Conservation (phyloP, 1,139 yeast species). For the Protomyces lactucae-debilis region DNA sequence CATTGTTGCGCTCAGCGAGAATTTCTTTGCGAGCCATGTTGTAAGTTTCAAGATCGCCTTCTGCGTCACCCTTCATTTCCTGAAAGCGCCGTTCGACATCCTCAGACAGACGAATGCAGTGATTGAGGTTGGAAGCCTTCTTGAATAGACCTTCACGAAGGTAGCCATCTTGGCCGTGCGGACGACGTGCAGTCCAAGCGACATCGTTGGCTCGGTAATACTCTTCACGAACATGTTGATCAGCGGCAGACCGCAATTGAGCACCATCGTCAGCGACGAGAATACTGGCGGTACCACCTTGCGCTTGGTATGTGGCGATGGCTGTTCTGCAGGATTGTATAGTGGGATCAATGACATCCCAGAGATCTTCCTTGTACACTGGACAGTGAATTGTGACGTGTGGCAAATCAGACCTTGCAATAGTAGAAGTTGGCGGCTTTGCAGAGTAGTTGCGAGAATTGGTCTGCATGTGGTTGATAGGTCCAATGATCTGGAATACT, state of each 20-base stretch:
- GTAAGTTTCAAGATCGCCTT: conserved; percentile 27
- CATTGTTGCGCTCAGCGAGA: background rate
- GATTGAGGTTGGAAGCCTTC: conserved; percentile 24
- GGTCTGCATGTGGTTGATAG: conserved; percentile 26
- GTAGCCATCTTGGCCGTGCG: conserved; percentile 30
- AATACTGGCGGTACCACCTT: conserved; percentile 31
- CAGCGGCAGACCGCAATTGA: conserved; percentile 30
- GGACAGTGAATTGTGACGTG: conserved; percentile 31
- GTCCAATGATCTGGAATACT: conserved; percentile 27
- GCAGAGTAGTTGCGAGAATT: conserved; percentile 28
- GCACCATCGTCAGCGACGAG: conserved; percentile 32
- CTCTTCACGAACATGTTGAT: conserved; percentile 20
- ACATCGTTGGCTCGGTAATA: conserved; percentile 29
- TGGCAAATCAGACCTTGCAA: conserved; percentile 29
- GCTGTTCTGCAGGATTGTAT: conserved; percentile 31
- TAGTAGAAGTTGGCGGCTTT: conserved; percentile 20
- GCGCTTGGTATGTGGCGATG: conserved; percentile 31
- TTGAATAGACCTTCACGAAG: conserved; percentile 23
- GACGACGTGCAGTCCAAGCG: conserved; percentile 31
- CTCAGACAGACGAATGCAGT: conserved; percentile 25
- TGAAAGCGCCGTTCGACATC: conserved; percentile 29
- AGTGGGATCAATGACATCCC: conserved; percentile 30
- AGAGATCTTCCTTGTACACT: conserved; percentile 30
- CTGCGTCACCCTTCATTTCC: conserved; percentile 28
- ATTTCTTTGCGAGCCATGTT: conserved; percentile 8